Conservation (phyloP, 768 basidiomycete species). For the Neoboletus magnificus region DNA sequence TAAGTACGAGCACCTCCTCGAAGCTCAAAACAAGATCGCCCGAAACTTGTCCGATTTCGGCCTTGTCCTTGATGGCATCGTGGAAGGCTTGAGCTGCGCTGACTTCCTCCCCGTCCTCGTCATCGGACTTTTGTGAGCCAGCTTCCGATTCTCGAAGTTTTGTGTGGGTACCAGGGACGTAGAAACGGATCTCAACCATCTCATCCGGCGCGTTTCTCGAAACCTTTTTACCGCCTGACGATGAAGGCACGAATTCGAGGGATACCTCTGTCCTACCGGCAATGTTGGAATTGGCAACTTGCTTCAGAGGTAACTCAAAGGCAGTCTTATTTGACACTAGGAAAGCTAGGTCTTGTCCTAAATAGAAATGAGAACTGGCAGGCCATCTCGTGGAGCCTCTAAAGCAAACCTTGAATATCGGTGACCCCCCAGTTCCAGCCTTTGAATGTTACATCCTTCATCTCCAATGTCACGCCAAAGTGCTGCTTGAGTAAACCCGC, state of each 20-base stretch:
- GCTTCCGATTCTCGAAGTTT: constrained; percentile 66
- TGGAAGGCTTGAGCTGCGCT: constrained; percentile 97
- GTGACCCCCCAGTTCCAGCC: constrained; percentile 99
- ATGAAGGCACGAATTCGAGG: constrained; percentile 76
- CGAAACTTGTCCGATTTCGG: constrained; percentile 86
- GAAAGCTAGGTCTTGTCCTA: constrained; percentile 91
- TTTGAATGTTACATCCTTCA: constrained; percentile 81
- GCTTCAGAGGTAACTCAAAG: constrained; percentile 83
- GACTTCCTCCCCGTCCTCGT: constrained; percentile 68
- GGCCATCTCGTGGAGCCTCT: neutral
- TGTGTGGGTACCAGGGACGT: constrained; percentile 78
- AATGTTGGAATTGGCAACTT: constrained; percentile 96
- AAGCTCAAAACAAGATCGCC: constrained; percentile 94
- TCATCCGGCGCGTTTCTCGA: constrained; percentile 61
- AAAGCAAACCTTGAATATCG: constrained; percentile 78
- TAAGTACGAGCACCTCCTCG: constrained; percentile 90
- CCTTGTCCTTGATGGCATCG: constrained; percentile 92
- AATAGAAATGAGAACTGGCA: neutral
- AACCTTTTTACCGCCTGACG: constrained; percentile 42
- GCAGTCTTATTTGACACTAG: constrained; percentile 81
- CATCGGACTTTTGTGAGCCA: constrained; percentile 70
- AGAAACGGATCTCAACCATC: constrained; percentile 94
- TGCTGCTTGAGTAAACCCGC: constrained; percentile 77
- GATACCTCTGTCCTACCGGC: constrained; percentile 98
- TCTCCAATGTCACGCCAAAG: constrained; percentile 82